Conservation (phyloP, 257 asterid genomes). For the Penstemon newberryi region DNA sequence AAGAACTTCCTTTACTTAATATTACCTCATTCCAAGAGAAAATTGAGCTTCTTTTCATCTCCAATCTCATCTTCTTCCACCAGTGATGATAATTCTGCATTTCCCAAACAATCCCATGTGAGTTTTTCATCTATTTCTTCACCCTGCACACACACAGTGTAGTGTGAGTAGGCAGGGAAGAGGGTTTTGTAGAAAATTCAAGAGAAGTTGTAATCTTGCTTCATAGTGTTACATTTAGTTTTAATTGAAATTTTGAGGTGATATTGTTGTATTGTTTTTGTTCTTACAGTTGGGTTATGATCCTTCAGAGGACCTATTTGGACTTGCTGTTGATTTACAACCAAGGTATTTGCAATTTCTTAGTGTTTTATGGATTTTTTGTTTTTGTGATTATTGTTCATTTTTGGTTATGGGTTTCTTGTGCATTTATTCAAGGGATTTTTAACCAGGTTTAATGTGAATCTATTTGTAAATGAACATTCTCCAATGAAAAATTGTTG, state of each 20-base stretch:
- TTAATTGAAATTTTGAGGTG: constrained; percentile 10
- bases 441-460: not conserved
- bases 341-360: constrained; percentile 55
- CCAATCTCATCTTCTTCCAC: constrained; percentile 50
- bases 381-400: not conserved
- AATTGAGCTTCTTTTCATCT: constrained; percentile 39
- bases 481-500: not conserved
- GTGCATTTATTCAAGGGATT: not conserved
- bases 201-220: constrained; percentile 18
- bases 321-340: constrained; percentile 62
- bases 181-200: not conserved
- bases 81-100: constrained; percentile 46
- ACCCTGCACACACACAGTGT: not conserved
- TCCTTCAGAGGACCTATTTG: constrained; percentile 85
- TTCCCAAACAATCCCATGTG: constrained; percentile 53
- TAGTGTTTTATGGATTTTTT: not conserved
- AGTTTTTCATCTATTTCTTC: not conserved
- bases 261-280: constrained; percentile 6
- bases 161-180: not conserved
- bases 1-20: constrained; percentile 44
- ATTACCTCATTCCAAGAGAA: constrained; percentile 44
- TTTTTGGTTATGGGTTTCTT: not conserved
- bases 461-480: constrained; percentile 3
- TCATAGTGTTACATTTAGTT: not conserved
- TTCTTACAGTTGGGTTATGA: constrained; percentile 67